These are phyloP conservation scores for Phytophthora crassamura DNA, from an alignment of 352 stramenopile species.

Conservation along the genomic window DNA sequence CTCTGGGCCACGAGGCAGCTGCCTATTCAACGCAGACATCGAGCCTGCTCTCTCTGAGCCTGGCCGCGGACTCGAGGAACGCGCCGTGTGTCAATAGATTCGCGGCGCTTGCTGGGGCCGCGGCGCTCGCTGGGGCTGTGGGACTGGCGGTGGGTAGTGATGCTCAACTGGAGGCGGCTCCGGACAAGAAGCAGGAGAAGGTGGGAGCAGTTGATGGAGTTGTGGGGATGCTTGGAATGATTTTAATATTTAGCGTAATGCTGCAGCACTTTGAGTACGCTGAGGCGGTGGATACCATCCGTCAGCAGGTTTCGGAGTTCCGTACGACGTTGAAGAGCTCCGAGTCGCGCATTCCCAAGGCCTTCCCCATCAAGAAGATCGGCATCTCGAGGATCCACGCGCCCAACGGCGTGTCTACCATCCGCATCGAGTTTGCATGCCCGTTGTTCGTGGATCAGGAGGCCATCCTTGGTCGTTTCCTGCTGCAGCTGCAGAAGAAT, in stretches of 20 bases:
- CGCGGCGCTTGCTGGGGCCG: constrained; percentile 23
- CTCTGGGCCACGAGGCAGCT: background rate
- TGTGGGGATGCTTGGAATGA: background rate
- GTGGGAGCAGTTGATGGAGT: constrained; percentile 15
- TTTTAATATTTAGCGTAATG: constrained; percentile 9
- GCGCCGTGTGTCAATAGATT: constrained; percentile 11
- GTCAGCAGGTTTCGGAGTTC: constrained; percentile 81
- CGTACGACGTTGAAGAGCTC: constrained; percentile 74
- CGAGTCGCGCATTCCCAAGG: constrained; percentile 76
- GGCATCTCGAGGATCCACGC: constrained; percentile 79
- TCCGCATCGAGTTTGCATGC: constrained; percentile 85
- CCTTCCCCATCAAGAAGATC: constrained; percentile 85
- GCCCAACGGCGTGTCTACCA: constrained; percentile 84
- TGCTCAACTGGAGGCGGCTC: constrained; percentile 26
- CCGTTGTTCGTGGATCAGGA: constrained; percentile 81
- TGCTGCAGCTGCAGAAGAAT: constrained; percentile 59
- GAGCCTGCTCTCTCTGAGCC: constrained; percentile 11
- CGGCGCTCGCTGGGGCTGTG: constrained; percentile 18
- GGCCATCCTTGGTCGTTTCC: constrained; percentile 73
- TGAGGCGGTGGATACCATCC: constrained; percentile 71
- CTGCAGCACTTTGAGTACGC: constrained; percentile 67
- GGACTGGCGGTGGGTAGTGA: constrained; percentile 6
- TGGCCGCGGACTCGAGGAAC: constrained; percentile 10
- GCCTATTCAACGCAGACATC: background rate
- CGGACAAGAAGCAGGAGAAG: constrained; percentile 42